phyloP scores from a whole-genome alignment of 176 grass and related monocot species.

The Oryza glaberrima region DNA sequence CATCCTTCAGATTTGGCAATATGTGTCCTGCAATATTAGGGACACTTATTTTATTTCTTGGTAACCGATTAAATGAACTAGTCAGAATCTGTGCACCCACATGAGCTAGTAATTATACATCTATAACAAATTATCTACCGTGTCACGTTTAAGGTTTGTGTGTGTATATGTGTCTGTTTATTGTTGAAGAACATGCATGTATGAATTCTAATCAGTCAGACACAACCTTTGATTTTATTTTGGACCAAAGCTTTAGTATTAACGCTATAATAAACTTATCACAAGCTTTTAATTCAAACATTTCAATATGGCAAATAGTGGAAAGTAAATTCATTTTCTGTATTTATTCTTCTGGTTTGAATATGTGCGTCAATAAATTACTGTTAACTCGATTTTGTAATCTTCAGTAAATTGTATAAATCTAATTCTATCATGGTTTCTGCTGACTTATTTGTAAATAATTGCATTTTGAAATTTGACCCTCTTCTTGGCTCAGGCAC shows the following conservation, averaged over 20 bases:
- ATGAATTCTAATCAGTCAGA: background rate
- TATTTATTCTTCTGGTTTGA: background rate
- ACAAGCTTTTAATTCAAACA: background rate
- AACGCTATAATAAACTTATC: background rate
- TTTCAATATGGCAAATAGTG: background rate
- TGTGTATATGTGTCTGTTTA: background rate
- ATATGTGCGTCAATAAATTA: background rate
- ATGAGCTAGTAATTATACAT: background rate
- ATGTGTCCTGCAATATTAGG: constrained; percentile 1
- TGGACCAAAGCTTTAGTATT: background rate
- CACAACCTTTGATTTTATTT: background rate
- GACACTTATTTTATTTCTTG: background rate
- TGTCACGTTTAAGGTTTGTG: background rate
- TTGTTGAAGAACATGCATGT: background rate
- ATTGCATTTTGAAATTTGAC: background rate
- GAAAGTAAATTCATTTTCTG: background rate
- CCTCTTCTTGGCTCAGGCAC: background rate
- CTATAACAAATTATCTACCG: background rate
- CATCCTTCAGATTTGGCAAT: constrained; percentile 5
- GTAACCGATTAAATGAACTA: background rate
- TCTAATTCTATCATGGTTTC: background rate
- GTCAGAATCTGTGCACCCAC: background rate
- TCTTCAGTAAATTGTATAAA: background rate
- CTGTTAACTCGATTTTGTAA: background rate
- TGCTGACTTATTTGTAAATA: background rate